These are phyloP conservation scores for Favolaschia claudopus DNA, from an alignment of 768 basidiomycete genomes.

Conservation along the genomic window DNA sequence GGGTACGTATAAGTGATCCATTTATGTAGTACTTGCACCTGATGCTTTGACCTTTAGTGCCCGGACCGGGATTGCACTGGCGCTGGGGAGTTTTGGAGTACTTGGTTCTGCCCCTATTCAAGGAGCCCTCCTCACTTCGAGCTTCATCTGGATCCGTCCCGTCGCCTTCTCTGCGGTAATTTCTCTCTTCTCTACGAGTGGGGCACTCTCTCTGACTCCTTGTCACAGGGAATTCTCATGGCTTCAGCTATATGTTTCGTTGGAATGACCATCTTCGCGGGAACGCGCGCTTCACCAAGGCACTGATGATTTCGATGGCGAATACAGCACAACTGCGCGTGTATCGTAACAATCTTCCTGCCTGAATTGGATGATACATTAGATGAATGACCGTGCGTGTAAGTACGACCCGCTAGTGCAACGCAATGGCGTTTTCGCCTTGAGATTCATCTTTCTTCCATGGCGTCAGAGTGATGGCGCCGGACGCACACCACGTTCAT, in stretches of 20 bases:
- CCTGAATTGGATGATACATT: no score
- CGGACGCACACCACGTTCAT: no score
- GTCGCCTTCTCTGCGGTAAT: conserved; percentile 44
- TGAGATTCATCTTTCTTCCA: no score
- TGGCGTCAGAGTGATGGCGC: no score
- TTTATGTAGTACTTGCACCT: not conserved
- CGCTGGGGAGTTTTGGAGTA: conserved; percentile 40
- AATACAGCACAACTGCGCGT: no score
- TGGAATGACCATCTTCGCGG: not conserved
- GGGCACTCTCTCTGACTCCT: not conserved
- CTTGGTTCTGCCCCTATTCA: conserved; percentile 46
- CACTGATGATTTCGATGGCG: no score
- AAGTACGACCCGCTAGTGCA: no score
- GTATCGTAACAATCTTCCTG: no score
- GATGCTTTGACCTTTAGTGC: conserved; percentile 33
- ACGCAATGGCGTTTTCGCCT: no score
- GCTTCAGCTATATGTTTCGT: not conserved
- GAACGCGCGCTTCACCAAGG: not conserved
- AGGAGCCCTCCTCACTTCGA: conserved; percentile 40
- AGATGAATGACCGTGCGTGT: no score
- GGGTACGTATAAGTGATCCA: conserved; percentile 36
- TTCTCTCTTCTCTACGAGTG: not conserved
- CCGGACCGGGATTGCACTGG: conserved; percentile 44
- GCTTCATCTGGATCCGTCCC: conserved; percentile 42
- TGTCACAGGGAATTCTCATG: not conserved